Evolutionary conservation across 75 land plant genomes (phyloP).

Genomic region (Chamaecyparis obtusa): DNA sequence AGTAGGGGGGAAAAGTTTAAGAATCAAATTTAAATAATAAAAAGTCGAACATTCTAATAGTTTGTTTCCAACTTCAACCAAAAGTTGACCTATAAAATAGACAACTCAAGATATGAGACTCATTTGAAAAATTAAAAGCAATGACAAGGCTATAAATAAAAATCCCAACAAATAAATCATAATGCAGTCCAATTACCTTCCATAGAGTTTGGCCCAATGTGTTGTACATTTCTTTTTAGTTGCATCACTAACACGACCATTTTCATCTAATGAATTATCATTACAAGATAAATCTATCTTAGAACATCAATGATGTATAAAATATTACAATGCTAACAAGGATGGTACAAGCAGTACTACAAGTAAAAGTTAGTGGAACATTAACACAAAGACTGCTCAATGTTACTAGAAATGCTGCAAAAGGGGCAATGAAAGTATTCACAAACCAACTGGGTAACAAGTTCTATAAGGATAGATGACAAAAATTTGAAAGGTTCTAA

Average conservation of each 20-base stretch:
- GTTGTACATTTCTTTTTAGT: constrained; percentile 18
- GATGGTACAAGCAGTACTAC: too few species aligned
- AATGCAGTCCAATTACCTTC: not conserved
- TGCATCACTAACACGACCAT: constrained; percentile 29
- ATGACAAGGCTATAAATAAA: not conserved
- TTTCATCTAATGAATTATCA: constrained; percentile 13
- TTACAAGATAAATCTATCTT: too few species aligned
- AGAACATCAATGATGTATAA: too few species aligned
- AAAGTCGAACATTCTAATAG: not conserved
- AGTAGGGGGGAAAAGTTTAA: not conserved
- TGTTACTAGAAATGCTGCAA: too few species aligned
- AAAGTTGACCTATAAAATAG: not conserved
- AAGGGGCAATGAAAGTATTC: too few species aligned
- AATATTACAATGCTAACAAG: too few species aligned
- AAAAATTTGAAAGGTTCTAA: too few species aligned
- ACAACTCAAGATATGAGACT: not conserved
- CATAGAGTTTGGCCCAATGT: not conserved
- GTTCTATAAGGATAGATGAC: too few species aligned
- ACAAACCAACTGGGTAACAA: too few species aligned
- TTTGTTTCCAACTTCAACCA: not conserved
- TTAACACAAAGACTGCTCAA: too few species aligned
- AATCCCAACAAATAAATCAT: not conserved
- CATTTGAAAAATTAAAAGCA: not conserved
- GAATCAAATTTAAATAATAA: not conserved
- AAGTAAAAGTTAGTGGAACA: too few species aligned